Evolutionary conservation across 2,329 filamentous ascomycete species (phyloP).

Genomic region (Coccinonectria pachysandricola): DNA sequence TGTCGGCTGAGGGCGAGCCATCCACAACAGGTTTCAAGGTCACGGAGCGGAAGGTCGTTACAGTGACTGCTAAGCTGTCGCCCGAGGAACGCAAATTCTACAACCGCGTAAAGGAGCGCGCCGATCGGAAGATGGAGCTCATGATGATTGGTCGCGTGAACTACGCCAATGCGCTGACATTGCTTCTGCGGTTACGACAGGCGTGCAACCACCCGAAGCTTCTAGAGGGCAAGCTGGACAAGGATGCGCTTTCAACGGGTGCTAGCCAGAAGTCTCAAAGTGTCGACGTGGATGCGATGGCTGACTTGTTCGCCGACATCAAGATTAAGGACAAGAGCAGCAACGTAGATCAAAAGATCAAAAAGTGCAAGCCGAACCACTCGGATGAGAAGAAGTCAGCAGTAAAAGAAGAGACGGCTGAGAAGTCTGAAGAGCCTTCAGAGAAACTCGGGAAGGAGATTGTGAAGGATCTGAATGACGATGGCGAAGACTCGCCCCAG

Average conservation of each 20-base stretch:
- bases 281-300: constrained; percentile 69
- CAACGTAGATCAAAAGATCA: too few relatives aligned
- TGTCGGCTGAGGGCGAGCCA: constrained; percentile 35
- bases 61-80: constrained; percentile 67
- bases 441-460: constrained; percentile 9
- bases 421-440: constrained; percentile 15
- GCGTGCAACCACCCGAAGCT: constrained; percentile 91
- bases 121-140: constrained; percentile 74
- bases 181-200: constrained; percentile 83
- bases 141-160: constrained; percentile 81
- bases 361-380: constrained; percentile 66
- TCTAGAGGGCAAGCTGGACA: constrained; percentile 73
- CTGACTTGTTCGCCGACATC: constrained; percentile 77
- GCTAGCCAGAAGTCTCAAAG: constrained; percentile 42
- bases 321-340: constrained; percentile 70
- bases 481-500: constrained; percentile 12
- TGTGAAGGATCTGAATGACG: constrained; percentile 5
- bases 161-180: constrained; percentile 86
- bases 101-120: constrained; percentile 68
- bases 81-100: constrained; percentile 79
- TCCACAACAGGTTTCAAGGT: constrained; percentile 71
- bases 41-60: constrained; percentile 80
- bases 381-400: constrained; percentile 38
- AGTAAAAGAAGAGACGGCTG: constrained; percentile 27
- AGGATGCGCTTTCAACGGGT: constrained; percentile 67